Evolutionary conservation across 1,284 basidiomycete genomes (phyloP), one percentile per base, ranked within the genome.

Genomic region (Phlebopus sp.): DNA sequence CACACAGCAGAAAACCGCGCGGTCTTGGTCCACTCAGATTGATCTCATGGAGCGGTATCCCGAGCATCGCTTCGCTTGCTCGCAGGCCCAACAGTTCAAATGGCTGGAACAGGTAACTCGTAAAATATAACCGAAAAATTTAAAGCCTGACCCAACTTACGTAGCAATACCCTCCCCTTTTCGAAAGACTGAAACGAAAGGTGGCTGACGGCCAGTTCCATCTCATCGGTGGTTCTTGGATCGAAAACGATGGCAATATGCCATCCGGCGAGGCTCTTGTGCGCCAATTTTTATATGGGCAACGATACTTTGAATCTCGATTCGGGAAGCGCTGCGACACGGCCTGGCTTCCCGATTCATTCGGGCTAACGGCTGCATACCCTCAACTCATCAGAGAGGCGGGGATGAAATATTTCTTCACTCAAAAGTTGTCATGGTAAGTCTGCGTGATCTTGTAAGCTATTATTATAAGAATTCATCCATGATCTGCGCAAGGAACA

Each of bases 31-130:
- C 0, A 94, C 92, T 3, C 90, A 96, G 68, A 74, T 95, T 18
- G 92, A 97, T 64, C 79, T 98, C 43, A 97, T 98, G 86, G 87
- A 95, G 19, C 83, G 95, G 19, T 99, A 95, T 68, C 92, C 94
- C 0, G 96, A 99, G 68, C 92, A 97, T 62, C 81, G 90, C n/a
- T 99, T 98, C 69, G 82, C 86, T 1, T 90, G 90, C 53, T 91
- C 86, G 37, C 90, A 91, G 48, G 95, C 94, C 0, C 94, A 97
- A 63, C 96, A 99, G 68, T 98, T 86, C 75, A 93, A 95, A 64
- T 99, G 96, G 96, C 79, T 94, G 21, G 92, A 96, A 63, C 67
- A 87, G 72, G 81, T 81, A 43, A 10, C 54, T 42, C 6, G 19
- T 13, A 8, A 37, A 5, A 17, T 15, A 5, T 38, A 31, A 11